Base-by-base conservation (phyloP, 2,329 filamentous ascomycete genomes). In the Colletotrichum sp. region DNA sequence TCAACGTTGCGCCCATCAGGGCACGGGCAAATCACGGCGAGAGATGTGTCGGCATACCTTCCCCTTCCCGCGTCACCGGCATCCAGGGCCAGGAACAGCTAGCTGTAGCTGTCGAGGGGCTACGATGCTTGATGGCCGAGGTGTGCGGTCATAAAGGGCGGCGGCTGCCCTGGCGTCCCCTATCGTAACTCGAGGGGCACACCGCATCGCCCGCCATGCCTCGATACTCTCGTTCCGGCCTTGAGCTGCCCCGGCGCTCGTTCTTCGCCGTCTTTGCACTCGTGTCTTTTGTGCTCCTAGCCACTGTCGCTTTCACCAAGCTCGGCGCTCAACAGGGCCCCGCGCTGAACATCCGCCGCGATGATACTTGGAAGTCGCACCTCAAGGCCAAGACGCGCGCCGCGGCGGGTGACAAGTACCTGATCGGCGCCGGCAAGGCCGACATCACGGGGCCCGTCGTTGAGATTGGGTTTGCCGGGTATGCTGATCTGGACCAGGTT, bases 381-480 rank as follows among this genome's bases (percentile, higher is more conserved):
- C 19, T 52, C 22, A 76, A 65, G 30, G 32, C 74, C 49, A 66
- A 78, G 65, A 70, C 76, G 8, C 71, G 80, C 25, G 81, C 80
- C 6, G 77, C 79, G 15, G 69, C 78, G 7, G 83, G 82, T n/a
- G 85, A 87, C 75, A 83, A 83, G 74, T 91, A 91, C 76, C 85
- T 91, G 39, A 81, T 92, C 62, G 90, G 90, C 22, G 89, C 90
- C 3, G 90, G 90, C 63, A 91, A 91, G 82, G 89, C 88, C 8
- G 90, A 92, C 79, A 90, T 92, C 79, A 92, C 90, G 0, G 90
- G 95, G 3, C 95, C 96, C 0, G 95, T 98, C 15, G 96, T 98
- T 27, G 95, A 98, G 84, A 91, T 98, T 82, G 96, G 95, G 80
- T 90, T 98, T 82, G 97, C 96, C 89, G 96, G 96, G 77, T 98